Conservation (phyloP, 495 filamentous ascomycete species). For the Neurospora sp. region DNA sequence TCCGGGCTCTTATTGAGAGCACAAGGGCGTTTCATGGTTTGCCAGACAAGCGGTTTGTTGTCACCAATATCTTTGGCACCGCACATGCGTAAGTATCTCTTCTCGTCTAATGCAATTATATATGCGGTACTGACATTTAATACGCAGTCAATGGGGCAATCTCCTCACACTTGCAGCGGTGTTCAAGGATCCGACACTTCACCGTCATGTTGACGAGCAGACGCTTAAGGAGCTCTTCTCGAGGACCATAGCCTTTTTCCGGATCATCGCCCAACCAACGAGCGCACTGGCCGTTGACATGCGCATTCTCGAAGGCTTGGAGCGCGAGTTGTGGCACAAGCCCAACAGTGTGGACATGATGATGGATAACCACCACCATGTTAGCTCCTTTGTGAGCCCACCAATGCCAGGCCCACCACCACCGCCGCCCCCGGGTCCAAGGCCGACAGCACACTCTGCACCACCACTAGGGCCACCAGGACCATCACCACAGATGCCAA, state of each 20-base stretch:
- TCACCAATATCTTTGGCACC: slow-evolving; percentile 93
- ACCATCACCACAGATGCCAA: background rate
- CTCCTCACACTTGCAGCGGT: slow-evolving; percentile 78
- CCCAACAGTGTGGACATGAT: slow-evolving; percentile 4
- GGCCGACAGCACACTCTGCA: background rate
- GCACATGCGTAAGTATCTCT: slow-evolving; percentile 77
- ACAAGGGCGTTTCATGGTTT: slow-evolving; percentile 77
- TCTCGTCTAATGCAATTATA: background rate
- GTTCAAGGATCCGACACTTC: slow-evolving; percentile 49
- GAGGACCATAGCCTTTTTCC: slow-evolving; percentile 64
- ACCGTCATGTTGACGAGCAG: slow-evolving; percentile 37
- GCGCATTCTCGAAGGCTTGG: slow-evolving; percentile 54
- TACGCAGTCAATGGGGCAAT: slow-evolving; percentile 85
- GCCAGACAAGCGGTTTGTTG: slow-evolving; percentile 54
- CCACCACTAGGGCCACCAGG: background rate
- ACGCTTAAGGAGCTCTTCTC: slow-evolving; percentile 42
- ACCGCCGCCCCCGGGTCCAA: background rate
- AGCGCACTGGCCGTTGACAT: slow-evolving; percentile 58
- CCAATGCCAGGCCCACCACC: background rate
- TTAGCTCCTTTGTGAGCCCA: background rate
- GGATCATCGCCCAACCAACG: slow-evolving; percentile 49
- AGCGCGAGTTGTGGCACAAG: slow-evolving; percentile 36
- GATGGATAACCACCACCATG: slow-evolving; percentile 4
- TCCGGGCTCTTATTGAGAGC: slow-evolving; percentile 71
- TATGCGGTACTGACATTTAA: background rate